Percentiles rank a stretch among this genome's conserved stretches.
These are phyloP conservation scores for Aureobasidium pullulans DNA, from an alignment of 2,329 filamentous ascomycete genomes.

Conservation along the genomic window DNA sequence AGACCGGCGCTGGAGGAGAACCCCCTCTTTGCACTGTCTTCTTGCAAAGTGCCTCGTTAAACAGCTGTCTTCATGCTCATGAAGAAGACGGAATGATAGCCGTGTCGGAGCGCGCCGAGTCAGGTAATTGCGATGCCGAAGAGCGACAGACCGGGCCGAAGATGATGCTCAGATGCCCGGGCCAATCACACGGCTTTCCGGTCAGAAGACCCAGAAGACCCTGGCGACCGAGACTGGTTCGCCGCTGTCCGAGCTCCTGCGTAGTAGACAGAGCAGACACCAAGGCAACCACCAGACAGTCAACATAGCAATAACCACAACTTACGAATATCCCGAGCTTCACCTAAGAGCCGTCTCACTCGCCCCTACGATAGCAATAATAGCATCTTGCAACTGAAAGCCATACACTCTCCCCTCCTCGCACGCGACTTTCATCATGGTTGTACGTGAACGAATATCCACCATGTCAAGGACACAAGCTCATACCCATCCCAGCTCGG, in stretches of 20 bases:
- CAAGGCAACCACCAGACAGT: not conserved
- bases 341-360: not conserved
- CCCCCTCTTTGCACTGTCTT: no score
- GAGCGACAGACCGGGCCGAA: not conserved
- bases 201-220: not conserved
- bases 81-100: not conserved
- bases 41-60: not conserved
- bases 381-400: no score
- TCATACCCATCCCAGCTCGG: constrained; percentile 63
- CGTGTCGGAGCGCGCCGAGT: not conserved
- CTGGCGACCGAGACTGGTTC: not conserved
- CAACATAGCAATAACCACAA: not conserved
- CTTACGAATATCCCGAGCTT: not conserved
- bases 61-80: not conserved
- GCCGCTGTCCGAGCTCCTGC: not conserved
- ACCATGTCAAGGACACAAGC: constrained; percentile 46
- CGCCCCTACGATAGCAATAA: not conserved
- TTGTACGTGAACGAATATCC: constrained; percentile 42
- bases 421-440: constrained; percentile 10
- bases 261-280: not conserved
- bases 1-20: no score
- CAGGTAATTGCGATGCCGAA: not conserved
- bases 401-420: not conserved
- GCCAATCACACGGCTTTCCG: not conserved
- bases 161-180: not conserved